Conservation (phyloP, 106 monocot species). For the Dioscorea alata region DNA sequence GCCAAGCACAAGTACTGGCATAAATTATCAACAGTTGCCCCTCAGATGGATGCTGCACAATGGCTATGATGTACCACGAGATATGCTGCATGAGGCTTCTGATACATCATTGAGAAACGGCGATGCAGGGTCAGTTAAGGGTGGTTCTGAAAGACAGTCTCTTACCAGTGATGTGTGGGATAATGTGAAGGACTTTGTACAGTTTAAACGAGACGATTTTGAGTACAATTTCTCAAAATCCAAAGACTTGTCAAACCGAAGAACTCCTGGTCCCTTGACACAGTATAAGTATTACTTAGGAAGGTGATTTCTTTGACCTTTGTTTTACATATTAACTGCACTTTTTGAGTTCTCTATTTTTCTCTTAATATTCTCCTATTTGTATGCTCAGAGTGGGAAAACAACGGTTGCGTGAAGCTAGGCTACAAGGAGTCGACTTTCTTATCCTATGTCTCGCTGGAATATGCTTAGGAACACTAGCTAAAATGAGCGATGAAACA, state of each 20-base stretch:
- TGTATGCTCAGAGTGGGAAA: slow-evolving; percentile 66
- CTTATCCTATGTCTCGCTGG: slow-evolving; percentile 87
- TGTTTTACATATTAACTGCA: too few species aligned
- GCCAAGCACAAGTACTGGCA: slow-evolving; percentile 49
- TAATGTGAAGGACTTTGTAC: slow-evolving; percentile 58
- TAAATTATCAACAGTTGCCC: slow-evolving; percentile 65
- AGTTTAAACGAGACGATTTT: slow-evolving; percentile 43
- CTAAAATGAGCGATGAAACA: slow-evolving; percentile 71
- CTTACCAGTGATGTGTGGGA: slow-evolving; percentile 62
- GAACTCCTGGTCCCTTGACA: slow-evolving; percentile 62
- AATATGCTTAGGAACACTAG: slow-evolving; percentile 79
- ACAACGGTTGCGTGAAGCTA: slow-evolving; percentile 87
- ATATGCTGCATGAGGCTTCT: slow-evolving; percentile 54
- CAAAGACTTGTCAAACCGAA: slow-evolving; percentile 66
- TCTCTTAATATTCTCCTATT: neutral
- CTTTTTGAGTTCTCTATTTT: neutral
- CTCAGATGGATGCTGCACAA: slow-evolving; percentile 79
- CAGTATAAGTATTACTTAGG: slow-evolving; percentile 90
- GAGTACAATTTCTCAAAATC: slow-evolving; percentile 49
- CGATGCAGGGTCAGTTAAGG: slow-evolving; percentile 10
- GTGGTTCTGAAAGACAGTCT: slow-evolving; percentile 23
- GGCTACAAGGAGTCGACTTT: slow-evolving; percentile 82
- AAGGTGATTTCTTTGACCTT: slow-evolving; percentile 33
- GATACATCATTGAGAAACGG: slow-evolving; percentile 25
- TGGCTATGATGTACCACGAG: slow-evolving; percentile 68